Conservation (phyloP, 345 rosid genomes). For the Cochlearia excelsa region DNA sequence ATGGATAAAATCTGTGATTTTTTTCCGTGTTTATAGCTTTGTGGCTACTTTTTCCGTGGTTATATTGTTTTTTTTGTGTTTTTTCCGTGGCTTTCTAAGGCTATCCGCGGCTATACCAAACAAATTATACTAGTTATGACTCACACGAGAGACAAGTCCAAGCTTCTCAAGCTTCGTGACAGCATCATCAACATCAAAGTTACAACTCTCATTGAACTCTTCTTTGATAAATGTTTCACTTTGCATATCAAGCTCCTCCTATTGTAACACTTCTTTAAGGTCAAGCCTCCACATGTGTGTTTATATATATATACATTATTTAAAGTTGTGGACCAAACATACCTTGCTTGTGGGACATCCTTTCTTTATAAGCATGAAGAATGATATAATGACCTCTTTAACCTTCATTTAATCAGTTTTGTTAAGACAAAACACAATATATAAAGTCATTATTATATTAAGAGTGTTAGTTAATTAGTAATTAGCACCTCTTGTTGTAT, state of each 20-base stretch:
- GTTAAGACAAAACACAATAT: neutral
- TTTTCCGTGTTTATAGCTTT: too few relatives aligned
- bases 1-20: too few relatives aligned
- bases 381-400: slow-evolving; percentile 73
- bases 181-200: slow-evolving; percentile 82
- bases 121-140: neutral
- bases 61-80: too few relatives aligned
- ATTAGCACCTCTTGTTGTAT: slow-evolving; percentile 56
- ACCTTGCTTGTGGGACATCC: slow-evolving; percentile 43
- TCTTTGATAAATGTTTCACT: slow-evolving; percentile 59
- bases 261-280: too few relatives aligned
- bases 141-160: slow-evolving; percentile 57
- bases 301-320: too few relatives aligned
- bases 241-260: slow-evolving; percentile 52
- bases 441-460: too few relatives aligned
- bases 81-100: too few relatives aligned
- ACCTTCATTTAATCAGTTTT: slow-evolving; percentile 44
- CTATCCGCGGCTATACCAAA: too few relatives aligned
- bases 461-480: slow-evolving; percentile 11
- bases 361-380: slow-evolving; percentile 62
- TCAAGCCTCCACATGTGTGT: too few relatives aligned
- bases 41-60: too few relatives aligned
- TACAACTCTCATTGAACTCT: slow-evolving; percentile 54
- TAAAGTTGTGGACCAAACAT: too few relatives aligned
- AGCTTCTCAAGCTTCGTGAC: slow-evolving; percentile 60